Evolutionary conservation across 192 early-diverging fungal genomes (phyloP), one percentile per base, ranked within the genome.

Genomic region (Paraglomus brasilianum): DNA sequence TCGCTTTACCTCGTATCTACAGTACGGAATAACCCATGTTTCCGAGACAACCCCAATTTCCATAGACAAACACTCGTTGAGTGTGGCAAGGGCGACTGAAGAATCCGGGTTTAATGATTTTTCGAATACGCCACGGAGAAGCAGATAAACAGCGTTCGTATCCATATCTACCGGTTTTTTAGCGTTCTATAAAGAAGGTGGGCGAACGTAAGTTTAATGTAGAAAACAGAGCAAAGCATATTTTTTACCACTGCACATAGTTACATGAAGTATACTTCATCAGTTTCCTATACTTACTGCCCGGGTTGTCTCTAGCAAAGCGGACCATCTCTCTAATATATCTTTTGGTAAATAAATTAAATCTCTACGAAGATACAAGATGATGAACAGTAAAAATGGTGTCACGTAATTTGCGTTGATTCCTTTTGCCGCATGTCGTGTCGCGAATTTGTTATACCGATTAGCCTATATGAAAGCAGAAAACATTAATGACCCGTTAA

Each of bases 401-500:
- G 72, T 66, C 17, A 75, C 75, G 0, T 67, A 69, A 24, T 75
- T 75, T 3, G 42, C 65, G 41, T 74, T 65, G 22, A 79, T 58
- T 19, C 64, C 70, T 66, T 73, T 76, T 15, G 75, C 57, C 39
- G 74, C 73, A 21, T 79, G 72, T 38, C 75, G 75, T 72, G 74
- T 71, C 1, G 78, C 74, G 70, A 79, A 79, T 71, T 79, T 79
- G 48, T 79, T 79, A 56, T 76, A 79, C 5, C 78, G 69, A 64
- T 75, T 79, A 6, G 75, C 51, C 77, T 78, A 68, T 19, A n/a
- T 21, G 5, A 17, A 14, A 11, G 3, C 5, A 15, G 3, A 47
- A 14, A 17, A 30, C 9, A 17, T 66, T 10, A 51, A 22, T n/a
- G 40, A 14, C 10, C 43, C 22, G 51, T 24, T 17, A 44, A 36